phyloP scores from a whole-genome alignment of 2,329 filamentous ascomycete species.

The Stachybotrys echinatus region DNA sequence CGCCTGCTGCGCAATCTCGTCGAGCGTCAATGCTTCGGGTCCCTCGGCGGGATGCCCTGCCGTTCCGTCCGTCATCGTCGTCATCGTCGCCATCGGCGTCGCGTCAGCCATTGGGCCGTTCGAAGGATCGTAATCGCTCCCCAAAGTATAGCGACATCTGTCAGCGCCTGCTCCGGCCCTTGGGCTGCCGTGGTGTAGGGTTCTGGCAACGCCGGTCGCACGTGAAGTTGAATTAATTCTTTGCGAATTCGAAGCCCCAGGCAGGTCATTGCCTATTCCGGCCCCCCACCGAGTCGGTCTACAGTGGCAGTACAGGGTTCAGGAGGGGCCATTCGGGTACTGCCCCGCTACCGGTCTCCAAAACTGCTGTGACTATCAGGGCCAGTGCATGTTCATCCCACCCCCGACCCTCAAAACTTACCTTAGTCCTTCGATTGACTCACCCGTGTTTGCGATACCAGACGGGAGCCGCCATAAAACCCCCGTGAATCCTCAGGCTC shows the following conservation, averaged over 20 bases:
- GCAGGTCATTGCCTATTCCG: slow-evolving; percentile 6
- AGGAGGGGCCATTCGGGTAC: slow-evolving; percentile 16
- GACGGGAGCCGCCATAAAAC: slow-evolving; percentile 9
- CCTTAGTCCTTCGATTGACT: neutral
- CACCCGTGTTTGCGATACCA: too few species aligned
- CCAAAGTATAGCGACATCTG: neutral
- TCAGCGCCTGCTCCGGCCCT: neutral
- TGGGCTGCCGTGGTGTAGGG: neutral
- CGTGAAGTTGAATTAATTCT: neutral
- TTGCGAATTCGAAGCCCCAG: neutral
- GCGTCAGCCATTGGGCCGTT: neutral
- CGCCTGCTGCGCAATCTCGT: slow-evolving; percentile 19
- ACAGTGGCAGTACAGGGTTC: slow-evolving; percentile 19
- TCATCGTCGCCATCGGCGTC: neutral
- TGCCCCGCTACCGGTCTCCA: neutral
- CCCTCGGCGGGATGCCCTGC: slow-evolving; percentile 10
- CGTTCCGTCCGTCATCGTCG: neutral
- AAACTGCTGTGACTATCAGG: neutral
- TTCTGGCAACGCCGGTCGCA: neutral
- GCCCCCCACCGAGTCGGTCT: slow-evolving; percentile 16
- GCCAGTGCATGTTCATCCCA: neutral
- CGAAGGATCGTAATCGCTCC: neutral
- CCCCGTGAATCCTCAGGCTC: too few species aligned
- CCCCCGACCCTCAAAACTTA: neutral
- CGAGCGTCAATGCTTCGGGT: slow-evolving; percentile 19